These are phyloP conservation scores for Vickermania ingenoplastis DNA, from an alignment of 208 protist species.

Conservation along the genomic window DNA sequence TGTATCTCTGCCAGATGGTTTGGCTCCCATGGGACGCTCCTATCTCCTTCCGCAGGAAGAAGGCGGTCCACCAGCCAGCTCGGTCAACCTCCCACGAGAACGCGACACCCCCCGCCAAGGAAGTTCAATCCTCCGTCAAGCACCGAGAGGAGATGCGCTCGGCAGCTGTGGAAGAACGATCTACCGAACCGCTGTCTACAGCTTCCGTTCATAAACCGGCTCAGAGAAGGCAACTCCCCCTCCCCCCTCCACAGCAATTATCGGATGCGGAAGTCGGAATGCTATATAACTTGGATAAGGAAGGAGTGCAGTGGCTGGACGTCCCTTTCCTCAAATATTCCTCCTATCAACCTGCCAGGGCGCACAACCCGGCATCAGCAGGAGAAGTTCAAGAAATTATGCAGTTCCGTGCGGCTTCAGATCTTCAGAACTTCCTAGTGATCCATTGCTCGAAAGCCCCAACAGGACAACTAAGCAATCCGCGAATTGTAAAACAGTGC, in stretches of 20 bases:
- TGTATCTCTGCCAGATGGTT: conserved; percentile 50
- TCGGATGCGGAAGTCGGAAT: neutral
- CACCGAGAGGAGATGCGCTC: too few species aligned
- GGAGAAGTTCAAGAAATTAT: neutral
- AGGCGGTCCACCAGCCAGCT: too few species aligned
- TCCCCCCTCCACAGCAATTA: neutral
- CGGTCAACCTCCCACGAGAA: too few species aligned
- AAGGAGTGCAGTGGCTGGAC: neutral
- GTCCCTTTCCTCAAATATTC: neutral
- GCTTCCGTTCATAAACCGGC: too few species aligned
- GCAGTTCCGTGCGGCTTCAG: neutral
- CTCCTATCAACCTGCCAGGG: neutral
- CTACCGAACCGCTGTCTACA: too few species aligned
- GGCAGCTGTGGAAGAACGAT: too few species aligned
- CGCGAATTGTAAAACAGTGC: neutral
- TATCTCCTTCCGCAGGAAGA: conserved; percentile 6
- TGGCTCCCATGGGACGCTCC: conserved; percentile 61
- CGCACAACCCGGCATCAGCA: neutral
- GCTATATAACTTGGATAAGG: neutral
- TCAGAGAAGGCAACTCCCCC: too few species aligned
- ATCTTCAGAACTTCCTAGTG: neutral
- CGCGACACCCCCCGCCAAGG: too few species aligned
- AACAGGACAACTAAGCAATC: neutral
- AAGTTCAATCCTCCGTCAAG: too few species aligned
- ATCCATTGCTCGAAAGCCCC: neutral